Evolutionary conservation across 2,329 filamentous ascomycete genomes (phyloP).

Genomic region (Alternaria metachromatica): DNA sequence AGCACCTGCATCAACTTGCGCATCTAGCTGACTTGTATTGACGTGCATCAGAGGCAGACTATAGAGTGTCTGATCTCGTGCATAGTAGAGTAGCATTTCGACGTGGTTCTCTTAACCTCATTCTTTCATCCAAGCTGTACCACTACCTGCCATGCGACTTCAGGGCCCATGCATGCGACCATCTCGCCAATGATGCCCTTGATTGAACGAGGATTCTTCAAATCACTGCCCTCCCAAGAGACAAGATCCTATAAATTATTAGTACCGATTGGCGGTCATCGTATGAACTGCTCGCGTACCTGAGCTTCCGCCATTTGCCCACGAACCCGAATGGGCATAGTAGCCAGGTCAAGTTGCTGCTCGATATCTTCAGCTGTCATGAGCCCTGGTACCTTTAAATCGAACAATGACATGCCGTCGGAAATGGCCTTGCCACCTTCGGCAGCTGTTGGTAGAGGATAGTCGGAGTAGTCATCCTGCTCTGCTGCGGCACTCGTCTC

Average conservation of each 20-base stretch:
- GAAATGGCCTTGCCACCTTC: constrained; percentile 45
- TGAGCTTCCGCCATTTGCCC: constrained; percentile 40
- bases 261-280: constrained; percentile 22
- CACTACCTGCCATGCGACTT: constrained; percentile 63
- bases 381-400: constrained; percentile 71
- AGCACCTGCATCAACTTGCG: neutral
- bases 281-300: constrained; percentile 28
- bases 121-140: constrained; percentile 59
- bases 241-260: constrained; percentile 59
- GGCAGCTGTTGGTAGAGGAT: constrained; percentile 32
- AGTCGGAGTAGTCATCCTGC: constrained; percentile 27
- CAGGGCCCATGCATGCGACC: constrained; percentile 69
- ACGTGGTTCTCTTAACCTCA: neutral
- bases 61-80: neutral
- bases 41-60: neutral
- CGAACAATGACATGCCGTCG: constrained; percentile 60
- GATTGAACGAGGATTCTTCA: constrained; percentile 59
- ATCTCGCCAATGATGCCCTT: constrained; percentile 72
- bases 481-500: constrained; percentile 1
- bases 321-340: constrained; percentile 62
- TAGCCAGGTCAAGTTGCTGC: constrained; percentile 62
- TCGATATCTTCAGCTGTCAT: constrained; percentile 62
- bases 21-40: neutral
- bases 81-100: neutral
- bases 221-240: constrained; percentile 63